Base-by-base conservation (phyloP, 352 stramenopile genomes). In the Achlya hypogyna region DNA sequence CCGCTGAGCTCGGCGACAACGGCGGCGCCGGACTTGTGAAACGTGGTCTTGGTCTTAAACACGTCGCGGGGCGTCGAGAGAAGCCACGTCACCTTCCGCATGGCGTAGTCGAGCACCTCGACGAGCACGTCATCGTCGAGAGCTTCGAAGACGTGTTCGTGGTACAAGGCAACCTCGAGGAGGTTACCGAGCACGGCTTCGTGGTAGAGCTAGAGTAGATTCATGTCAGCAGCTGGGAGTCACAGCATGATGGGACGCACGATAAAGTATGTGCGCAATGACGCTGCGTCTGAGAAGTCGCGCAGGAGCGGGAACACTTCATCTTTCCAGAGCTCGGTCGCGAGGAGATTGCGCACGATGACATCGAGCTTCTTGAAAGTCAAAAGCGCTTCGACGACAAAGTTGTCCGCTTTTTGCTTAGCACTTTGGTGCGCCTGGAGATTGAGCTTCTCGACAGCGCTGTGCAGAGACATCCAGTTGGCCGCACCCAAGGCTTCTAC, bases 41-140 rank as follows among this genome's bases (percentile, higher is more conserved):
- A 91, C 29, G 69, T 80, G 25, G 82, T 94, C 42, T 73, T 72
- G 5, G 73, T 69, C 4, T 70, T 71, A 63, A 94, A 85, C 10
- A 73, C 71, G 16, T 84, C 72, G 9, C 81, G 84, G 27, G 84
- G 81, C 8, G 90, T 67, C 0, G 75, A 68, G 51, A 92, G 81
- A 4, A 97, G 73, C 78, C 87, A 88, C 62, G 84, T 84, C 51
- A 98, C 58, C 72, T 97, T 96, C 27, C 93, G 82, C 69, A 91
- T 82, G 62, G 82, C 96, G 67, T 97, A 98, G 79, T 98, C 93
- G n/a, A 97, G 67, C 5, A 98, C 71, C 56, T 98, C 93, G n/a
- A 98, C 63, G 45, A 97, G 72, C 25, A 88, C 72, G 43, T 97
- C 84, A 32, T 95, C 91, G n/a, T 89, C 78, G 53, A 93, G 62